Evolutionary conservation across 805 yeast species (phyloP), one percentile per base, ranked within the genome.

Genomic region (Nakazawaea ernobii): DNA sequence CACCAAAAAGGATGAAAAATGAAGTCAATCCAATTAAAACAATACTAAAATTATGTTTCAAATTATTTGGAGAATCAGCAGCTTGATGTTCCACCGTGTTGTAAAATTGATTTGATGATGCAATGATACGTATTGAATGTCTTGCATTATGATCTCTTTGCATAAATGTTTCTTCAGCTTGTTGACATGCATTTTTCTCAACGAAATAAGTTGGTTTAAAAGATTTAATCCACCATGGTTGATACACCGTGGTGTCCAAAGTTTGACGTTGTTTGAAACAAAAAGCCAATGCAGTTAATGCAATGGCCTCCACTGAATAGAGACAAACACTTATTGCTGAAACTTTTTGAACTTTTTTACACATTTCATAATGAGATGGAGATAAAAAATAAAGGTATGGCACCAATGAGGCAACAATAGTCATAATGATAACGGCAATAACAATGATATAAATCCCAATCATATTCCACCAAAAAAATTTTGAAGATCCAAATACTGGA

Each of bases 211-310:
- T 65, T 14, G 82, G 73, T 24, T 66, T 57, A 54, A 84, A 83
- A 5, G 79, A 73, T 60, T 81, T 80, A 57, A 86, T 80, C 94
- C 94, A 86, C 75, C 83, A 82, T 33, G 95, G 88, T 59, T 80
- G 86, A 60, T 79, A 84, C 42, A 76, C 58, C 10, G 63, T 64
- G 52, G 80, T 79, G 17, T 17, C 17, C 55, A 76, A 72, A 35
- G 82, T 69, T 32, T 66, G 50, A 6, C 86, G 77, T 17, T 88
- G 80, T 51, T 75, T 75, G 55, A 81, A 65, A 37, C 74, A 49
- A 57, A 67, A 85, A 1, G 90, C 79, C 40, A 74, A 59, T 0
- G 59, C 57, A 24, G 82, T 66, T 56, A 85, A 68, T 7, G 59
- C 40, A 40, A 78, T 58, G 1, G 89, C 79, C 1, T 79, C 59